Conservation (phyloP, 768 basidiomycete species). For the Xerocomellus chrysenteron region DNA sequence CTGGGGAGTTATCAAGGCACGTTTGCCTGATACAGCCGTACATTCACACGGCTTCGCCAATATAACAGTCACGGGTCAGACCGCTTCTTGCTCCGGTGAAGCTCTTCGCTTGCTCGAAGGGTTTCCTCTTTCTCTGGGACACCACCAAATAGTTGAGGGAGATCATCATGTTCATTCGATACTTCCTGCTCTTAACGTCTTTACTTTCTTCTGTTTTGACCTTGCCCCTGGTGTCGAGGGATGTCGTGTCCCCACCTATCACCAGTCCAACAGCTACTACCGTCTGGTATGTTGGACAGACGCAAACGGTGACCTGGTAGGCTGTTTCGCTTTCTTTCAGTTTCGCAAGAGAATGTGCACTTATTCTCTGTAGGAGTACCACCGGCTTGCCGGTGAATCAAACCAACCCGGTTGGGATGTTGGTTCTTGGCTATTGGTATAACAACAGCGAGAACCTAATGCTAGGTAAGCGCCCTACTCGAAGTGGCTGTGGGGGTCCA, state of each 20-base stretch:
- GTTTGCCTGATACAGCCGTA: constrained; percentile 10
- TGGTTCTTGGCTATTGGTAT: constrained; percentile 26
- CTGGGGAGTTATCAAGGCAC: neutral
- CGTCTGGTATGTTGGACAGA: constrained; percentile 46
- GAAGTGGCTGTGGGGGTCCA: neutral
- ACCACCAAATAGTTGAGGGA: constrained; percentile 7
- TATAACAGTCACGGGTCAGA: constrained; percentile 13
- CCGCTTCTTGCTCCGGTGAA: constrained; percentile 5
- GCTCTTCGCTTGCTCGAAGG: constrained; percentile 12
- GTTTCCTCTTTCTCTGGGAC: constrained; percentile 17
- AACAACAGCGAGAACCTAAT: constrained; percentile 34
- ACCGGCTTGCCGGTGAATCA: constrained; percentile 28
- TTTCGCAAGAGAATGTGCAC: constrained; percentile 28
- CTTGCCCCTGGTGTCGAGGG: constrained; percentile 37
- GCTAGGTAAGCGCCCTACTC: constrained; percentile 22
- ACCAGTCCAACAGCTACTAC: constrained; percentile 41
- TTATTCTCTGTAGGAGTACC: constrained; percentile 30
- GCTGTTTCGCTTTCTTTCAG: neutral
- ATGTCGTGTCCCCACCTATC: constrained; percentile 50
- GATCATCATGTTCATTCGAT: constrained; percentile 26
- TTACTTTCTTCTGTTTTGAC: constrained; percentile 25
- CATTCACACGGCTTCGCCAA: constrained; percentile 22
- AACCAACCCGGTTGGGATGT: constrained; percentile 31
- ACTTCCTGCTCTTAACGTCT: constrained; percentile 22
- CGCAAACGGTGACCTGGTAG: constrained; percentile 52